Evolutionary conservation across 2,329 filamentous ascomycete species (phyloP), one percentile per base, ranked within the genome.

Genomic region (Aspergillus fumigatiaffinis): DNA sequence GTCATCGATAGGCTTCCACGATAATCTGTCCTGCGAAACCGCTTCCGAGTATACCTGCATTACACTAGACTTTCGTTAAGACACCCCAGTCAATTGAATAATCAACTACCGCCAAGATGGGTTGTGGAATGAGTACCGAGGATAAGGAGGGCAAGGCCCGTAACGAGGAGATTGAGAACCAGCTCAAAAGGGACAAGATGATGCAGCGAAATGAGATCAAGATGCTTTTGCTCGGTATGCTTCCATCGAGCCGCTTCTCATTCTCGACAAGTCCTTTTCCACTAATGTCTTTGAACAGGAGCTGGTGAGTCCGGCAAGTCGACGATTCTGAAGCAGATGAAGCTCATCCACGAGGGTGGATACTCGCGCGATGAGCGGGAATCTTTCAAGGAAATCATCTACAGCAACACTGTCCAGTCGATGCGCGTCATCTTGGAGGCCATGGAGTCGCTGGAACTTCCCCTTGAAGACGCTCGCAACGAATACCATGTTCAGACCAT

Each of bases 81-180:
- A 53, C 49, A 50, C 52, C 54, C 47, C 48, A 55, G 54, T 58
- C 51, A 32, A 50, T 55, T 60, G 58, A 55, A 56, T 41, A 47
- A 55, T 53, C 53, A 54, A 62, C 55, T 53, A 67, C 77, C 79
- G 81, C 76, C 88, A 92, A 83, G 72, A 99, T 99, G 94, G 94
- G 94, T 87, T 99, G 94, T 79, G 93, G 93, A 80, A 96, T 97
- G 91, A 97, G 93, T 78, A 96, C 94, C 75, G 94, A 97, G 83
- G 94, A 97, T 82, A 97, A 97, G 89, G 94, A 97, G 92, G 93
- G 94, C 81, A 97, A 97, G 90, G 91, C 92, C 83, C 89, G 94
- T 70, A 97, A 99, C 77, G 94, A 99, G 85, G 93, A 97, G 87
- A 99, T 99, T 74, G 94, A 99, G 81, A 97, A 97, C 78, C 93